Conservation (phyloP, 2,329 filamentous ascomycete genomes). For the Westerdykella aurantiaca region DNA sequence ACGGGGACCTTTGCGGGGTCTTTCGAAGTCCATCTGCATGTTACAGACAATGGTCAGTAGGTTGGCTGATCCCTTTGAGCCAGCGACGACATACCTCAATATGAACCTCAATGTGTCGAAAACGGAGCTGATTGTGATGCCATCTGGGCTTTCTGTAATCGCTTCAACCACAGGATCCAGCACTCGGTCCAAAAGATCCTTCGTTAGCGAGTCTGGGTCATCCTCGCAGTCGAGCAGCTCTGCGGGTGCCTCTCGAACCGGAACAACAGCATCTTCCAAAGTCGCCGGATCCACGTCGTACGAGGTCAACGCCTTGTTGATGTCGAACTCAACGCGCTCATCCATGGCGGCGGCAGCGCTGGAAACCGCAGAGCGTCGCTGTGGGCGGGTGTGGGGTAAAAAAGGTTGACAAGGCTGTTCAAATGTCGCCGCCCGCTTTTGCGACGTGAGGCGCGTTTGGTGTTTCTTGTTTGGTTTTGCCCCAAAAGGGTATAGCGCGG, state of each 20-base stretch:
- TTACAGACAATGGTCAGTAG: too few species aligned
- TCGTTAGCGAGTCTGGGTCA: slow-evolving; percentile 77
- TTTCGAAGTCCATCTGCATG: too few species aligned
- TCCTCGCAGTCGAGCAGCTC: slow-evolving; percentile 87
- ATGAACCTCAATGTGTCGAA: slow-evolving; percentile 95
- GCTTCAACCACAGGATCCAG: slow-evolving; percentile 90
- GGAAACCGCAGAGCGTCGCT: slow-evolving; percentile 8
- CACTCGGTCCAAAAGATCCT: slow-evolving; percentile 71
- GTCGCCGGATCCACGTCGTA: slow-evolving; percentile 94
- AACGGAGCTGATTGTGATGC: slow-evolving; percentile 67
- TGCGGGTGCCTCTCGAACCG: slow-evolving; percentile 62
- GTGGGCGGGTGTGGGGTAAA: slow-evolving; percentile 11
- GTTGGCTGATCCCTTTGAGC: slow-evolving; percentile 19
- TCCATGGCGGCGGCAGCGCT: slow-evolving; percentile 51
- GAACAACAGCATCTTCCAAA: slow-evolving; percentile 35
- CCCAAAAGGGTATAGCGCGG: slow-evolving; percentile 12
- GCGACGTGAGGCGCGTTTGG: slow-evolving; percentile 1
- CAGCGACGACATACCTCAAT: slow-evolving; percentile 78
- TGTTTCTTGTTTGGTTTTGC: slow-evolving; percentile 11
- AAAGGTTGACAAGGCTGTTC: slow-evolving; percentile 7
- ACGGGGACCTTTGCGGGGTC: slow-evolving; percentile 31
- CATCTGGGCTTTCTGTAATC: slow-evolving; percentile 85
- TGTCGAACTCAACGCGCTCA: slow-evolving; percentile 72
- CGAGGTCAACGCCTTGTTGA: slow-evolving; percentile 92
- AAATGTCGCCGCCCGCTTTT: slow-evolving; percentile 1